Evolutionary conservation across 805 yeast genomes (phyloP), one percentile per base, ranked within the genome.

Genomic region (Hanseniaspora meyeri): DNA sequence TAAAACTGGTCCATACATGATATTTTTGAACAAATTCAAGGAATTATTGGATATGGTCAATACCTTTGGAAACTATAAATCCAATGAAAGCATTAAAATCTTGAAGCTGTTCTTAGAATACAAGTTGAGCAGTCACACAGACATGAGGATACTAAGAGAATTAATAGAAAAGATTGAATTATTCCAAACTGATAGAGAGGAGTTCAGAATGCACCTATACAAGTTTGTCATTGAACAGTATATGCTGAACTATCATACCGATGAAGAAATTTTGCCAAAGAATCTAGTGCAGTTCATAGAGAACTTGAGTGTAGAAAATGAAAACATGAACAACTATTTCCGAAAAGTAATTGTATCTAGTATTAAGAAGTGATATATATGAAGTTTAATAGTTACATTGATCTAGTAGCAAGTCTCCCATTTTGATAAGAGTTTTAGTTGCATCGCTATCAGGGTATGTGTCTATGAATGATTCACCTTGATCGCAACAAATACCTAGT

Each of bases 361-460:
- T 29, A 49, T 46, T 37, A 51, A 43, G 17, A 46, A 50, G 37
- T 34, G 16, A 34, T 20, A 48, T 47, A 32, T n/a, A 11, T 36
- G 45, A 43, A 11, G 27, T 34, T 56, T 62, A 65, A 45, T 62
- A 19, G 52, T 64, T 70, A 2, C 79, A 74, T 31, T 77, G 73
- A 59, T 81, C 88, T 61, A 87, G 69, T 59, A 85, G 69, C 0
- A 74, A 72, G 64, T 85, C 90, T 14, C 91, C 95, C 39, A 93
- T 95, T 51, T 83, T 84, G 59, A 88, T 68, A 56, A 93, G 83
- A 0, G 97, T 95, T 1, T 77, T 76, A 2, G 96, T 79, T 0
- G 97, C 96, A 0, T 98, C 97, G 3, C 96, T 87, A 59, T 90
- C 96, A 0, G 96, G 91, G 63, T 82, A 83, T 55, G 74, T 71